A percentile compares a stretch with the other conserved stretches of the same genome.
phyloP scores from a whole-genome alignment of 306 rosid species.

The Cicer bijugum region DNA sequence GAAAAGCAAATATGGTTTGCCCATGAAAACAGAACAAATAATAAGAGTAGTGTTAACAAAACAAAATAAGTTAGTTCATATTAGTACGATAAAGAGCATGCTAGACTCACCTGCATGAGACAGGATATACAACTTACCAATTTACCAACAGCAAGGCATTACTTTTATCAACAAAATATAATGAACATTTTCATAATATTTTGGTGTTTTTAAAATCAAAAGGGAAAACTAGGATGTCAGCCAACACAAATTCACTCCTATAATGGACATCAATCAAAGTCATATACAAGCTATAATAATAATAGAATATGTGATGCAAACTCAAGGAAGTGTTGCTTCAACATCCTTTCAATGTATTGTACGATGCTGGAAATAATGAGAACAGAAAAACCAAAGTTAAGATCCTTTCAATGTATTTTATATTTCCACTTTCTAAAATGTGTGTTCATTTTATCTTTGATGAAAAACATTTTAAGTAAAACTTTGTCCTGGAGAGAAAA shows the following conservation, averaged over 20 bases:
- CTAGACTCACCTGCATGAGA: background rate
- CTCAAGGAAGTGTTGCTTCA: constrained; percentile 25
- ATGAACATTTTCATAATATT: background rate
- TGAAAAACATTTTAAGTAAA: too few species aligned
- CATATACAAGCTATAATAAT: background rate
- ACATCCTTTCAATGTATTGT: constrained; percentile 22
- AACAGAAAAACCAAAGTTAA: constrained; percentile 37
- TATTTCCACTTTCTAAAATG: too few species aligned
- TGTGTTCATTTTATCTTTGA: too few species aligned
- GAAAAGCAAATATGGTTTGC: background rate
- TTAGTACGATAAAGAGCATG: background rate
- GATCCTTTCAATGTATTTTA: constrained; percentile 34
- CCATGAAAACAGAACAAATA: constrained; percentile 9
- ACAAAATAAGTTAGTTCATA: constrained; percentile 29
- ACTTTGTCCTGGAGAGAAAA: too few species aligned
- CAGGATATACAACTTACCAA: constrained; percentile 16
- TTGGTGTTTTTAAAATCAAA: background rate
- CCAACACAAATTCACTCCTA: constrained; percentile 11
- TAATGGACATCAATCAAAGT: constrained; percentile 31
- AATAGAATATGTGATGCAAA: constrained; percentile 38
- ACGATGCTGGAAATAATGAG: constrained; percentile 14
- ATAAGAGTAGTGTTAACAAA: constrained; percentile 6
- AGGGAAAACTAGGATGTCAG: constrained; percentile 26
- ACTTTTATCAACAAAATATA: background rate
- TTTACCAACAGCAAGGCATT: constrained; percentile 25